phyloP scores from a whole-genome alignment of 352 stramenopile genomes.

The Pythium guiyangense region DNA sequence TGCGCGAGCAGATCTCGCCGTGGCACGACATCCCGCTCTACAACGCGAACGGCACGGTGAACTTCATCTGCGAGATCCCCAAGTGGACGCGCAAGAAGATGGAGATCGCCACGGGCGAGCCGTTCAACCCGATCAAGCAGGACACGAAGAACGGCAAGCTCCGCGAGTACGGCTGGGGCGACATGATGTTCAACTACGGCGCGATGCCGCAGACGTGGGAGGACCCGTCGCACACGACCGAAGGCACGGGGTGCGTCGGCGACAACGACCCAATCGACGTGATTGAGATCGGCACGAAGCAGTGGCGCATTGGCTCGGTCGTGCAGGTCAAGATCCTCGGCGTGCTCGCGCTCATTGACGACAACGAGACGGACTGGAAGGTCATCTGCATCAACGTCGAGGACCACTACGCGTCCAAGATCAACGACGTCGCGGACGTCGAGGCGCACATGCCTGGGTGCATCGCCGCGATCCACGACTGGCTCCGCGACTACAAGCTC shows the following conservation, averaged over 20 bases:
- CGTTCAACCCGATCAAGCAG: slow-evolving; percentile 98
- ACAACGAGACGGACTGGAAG: slow-evolving; percentile 99
- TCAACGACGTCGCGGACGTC: slow-evolving; percentile 98
- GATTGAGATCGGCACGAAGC: slow-evolving; percentile 95
- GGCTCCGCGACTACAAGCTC: slow-evolving; percentile 99
- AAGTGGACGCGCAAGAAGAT: slow-evolving; percentile 99
- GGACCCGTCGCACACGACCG: slow-evolving; percentile 89
- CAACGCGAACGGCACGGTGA: slow-evolving; percentile 82
- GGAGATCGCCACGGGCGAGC: slow-evolving; percentile 95
- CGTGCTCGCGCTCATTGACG: slow-evolving; percentile 98
- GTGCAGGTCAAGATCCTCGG: slow-evolving; percentile 98
- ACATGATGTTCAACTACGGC: slow-evolving; percentile 99
- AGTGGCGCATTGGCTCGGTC: slow-evolving; percentile 91
- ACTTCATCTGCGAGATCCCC: slow-evolving; percentile 97
- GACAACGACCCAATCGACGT: slow-evolving; percentile 99
- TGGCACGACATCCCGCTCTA: slow-evolving; percentile 98
- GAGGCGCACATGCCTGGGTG: slow-evolving; percentile 93
- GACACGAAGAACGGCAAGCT: slow-evolving; percentile 98
- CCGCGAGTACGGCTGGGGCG: slow-evolving; percentile 94
- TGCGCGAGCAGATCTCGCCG: slow-evolving; percentile 90
- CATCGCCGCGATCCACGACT: slow-evolving; percentile 93
- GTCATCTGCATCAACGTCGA: slow-evolving; percentile 96
- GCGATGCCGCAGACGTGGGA: slow-evolving; percentile 99
- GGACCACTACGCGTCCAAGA: slow-evolving; percentile 95
- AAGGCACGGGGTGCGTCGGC: slow-evolving; percentile 78